Percentiles rank a stretch among this genome's conserved stretches.
phyloP scores from a whole-genome alignment of 139 green algal genomes.

The Desmodesmus armatus region DNA sequence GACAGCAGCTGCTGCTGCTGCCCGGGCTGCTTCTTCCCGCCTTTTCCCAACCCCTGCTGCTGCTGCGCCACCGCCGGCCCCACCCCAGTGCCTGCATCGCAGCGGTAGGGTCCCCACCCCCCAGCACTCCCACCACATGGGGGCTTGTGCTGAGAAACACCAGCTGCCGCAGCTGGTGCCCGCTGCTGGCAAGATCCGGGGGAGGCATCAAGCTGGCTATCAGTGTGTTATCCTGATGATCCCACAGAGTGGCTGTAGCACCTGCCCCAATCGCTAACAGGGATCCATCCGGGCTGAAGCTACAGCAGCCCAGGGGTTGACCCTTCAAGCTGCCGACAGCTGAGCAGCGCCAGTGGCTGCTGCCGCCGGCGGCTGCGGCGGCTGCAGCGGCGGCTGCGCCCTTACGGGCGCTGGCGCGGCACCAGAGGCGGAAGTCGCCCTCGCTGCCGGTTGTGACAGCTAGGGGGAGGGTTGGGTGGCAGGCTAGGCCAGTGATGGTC shows the following conservation, averaged over 20 bases:
- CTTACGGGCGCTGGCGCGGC: too few species aligned
- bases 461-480: conserved; percentile 63
- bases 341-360: conserved; percentile 56
- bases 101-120: neutral
- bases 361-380: conserved; percentile 5
- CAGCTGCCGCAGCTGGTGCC: conserved; percentile 44
- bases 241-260: conserved; percentile 75
- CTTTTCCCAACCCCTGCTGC: too few species aligned
- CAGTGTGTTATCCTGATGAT: conserved; percentile 58
- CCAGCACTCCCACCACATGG: conserved; percentile 55
- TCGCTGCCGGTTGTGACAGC: conserved; percentile 56
- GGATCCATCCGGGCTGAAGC: conserved; percentile 80
- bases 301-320: conserved; percentile 53
- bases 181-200: conserved; percentile 16
- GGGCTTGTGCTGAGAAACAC: conserved; percentile 63
- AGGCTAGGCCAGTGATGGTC: conserved; percentile 55
- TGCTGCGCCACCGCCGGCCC: neutral
- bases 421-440: conserved; percentile 68
- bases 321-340: conserved; percentile 62
- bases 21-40: neutral
- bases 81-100: neutral
- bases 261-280: conserved; percentile 72
- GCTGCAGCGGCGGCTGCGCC: neutral
- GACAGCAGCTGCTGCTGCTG: conserved; percentile 13
- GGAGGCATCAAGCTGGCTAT: conserved; percentile 60